Conservation (phyloP, 2,329 filamentous ascomycete genomes). For the Aspergillus sp. region DNA sequence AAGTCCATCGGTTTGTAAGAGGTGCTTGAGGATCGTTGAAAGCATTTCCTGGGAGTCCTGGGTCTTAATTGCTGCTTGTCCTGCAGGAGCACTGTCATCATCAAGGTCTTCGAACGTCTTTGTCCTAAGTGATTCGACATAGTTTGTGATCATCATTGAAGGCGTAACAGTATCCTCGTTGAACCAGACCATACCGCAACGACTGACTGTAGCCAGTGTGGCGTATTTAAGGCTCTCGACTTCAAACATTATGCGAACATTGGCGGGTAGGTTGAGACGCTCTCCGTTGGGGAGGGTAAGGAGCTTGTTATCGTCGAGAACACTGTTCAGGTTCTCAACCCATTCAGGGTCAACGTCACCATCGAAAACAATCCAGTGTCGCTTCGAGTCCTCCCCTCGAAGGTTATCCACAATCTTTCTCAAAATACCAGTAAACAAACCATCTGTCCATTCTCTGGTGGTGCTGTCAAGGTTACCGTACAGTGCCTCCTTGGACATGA, state of each 20-base stretch:
- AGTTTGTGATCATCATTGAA: conserved; percentile 87
- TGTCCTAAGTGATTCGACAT: conserved; percentile 75
- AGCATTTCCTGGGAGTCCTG: conserved; percentile 73
- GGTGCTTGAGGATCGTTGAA: conserved; percentile 71
- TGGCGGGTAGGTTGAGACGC: conserved; percentile 86
- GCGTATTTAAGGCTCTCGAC: conserved; percentile 97
- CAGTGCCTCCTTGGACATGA: conserved; percentile 98
- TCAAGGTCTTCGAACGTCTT: conserved; percentile 92
- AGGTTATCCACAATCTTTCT: conserved; percentile 98
- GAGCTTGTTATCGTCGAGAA: conserved; percentile 97
- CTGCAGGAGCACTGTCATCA: conserved; percentile 76
- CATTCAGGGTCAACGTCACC: conserved; percentile 98
- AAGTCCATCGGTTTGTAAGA: conserved; percentile 75
- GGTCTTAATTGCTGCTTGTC: conserved; percentile 71
- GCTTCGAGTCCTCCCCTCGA: conserved; percentile 90
- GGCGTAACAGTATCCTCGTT: conserved; percentile 95
- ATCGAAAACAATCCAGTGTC: conserved; percentile 99
- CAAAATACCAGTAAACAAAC: conserved; percentile 94
- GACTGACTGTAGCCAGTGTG: conserved; percentile 96
- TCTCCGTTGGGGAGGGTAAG: conserved; percentile 96
- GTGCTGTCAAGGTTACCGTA: conserved; percentile 96
- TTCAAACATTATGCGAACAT: conserved; percentile 99
- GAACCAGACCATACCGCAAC: conserved; percentile 99
- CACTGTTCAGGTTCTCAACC: conserved; percentile 99
- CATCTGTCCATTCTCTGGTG: conserved; percentile 97